Percentiles rank a stretch among this genome's conserved stretches.
These are phyloP conservation scores for Xerocomellus dryophilus DNA, from an alignment of 768 basidiomycete species.

Conservation along the genomic window DNA sequence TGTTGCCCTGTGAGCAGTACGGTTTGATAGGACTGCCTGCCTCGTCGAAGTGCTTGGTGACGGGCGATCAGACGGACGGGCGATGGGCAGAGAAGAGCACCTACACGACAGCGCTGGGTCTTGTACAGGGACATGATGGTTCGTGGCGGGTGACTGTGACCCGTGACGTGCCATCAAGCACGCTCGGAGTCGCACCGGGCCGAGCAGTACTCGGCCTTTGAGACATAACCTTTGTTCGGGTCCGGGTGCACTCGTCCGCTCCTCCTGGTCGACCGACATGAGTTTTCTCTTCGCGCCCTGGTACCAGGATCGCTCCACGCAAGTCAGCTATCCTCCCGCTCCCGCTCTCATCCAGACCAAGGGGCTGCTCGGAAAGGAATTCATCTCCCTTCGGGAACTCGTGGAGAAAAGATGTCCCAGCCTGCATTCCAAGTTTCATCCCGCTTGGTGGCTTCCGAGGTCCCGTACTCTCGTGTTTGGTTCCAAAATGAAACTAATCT, in stretches of 20 bases:
- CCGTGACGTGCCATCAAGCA: slow-evolving; percentile 10
- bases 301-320: slow-evolving; percentile 13
- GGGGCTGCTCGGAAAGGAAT: slow-evolving; percentile 4
- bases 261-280: slow-evolving; percentile 11
- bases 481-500: slow-evolving; percentile 14
- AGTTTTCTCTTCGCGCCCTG: slow-evolving; percentile 15
- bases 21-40: slow-evolving; percentile 42
- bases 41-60: slow-evolving; percentile 46
- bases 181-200: too few relatives aligned
- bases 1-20: slow-evolving; percentile 45
- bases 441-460: slow-evolving; percentile 36
- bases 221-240: not conserved
- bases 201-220: too few relatives aligned
- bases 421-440: slow-evolving; percentile 26
- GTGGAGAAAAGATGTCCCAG: slow-evolving; percentile 33
- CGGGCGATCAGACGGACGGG: slow-evolving; percentile 14
- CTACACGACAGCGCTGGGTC: slow-evolving; percentile 47
- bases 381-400: slow-evolving; percentile 28
- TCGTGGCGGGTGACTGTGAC: slow-evolving; percentile 20
- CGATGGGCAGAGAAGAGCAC: slow-evolving; percentile 18
- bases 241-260: not conserved
- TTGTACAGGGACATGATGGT: slow-evolving; percentile 39
- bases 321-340: slow-evolving; percentile 20
- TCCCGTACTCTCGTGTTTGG: slow-evolving; percentile 4
- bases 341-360: slow-evolving; percentile 21